Conservation (phyloP, 2,329 filamentous ascomycete species). For the Exophiala lecanii-corni region DNA sequence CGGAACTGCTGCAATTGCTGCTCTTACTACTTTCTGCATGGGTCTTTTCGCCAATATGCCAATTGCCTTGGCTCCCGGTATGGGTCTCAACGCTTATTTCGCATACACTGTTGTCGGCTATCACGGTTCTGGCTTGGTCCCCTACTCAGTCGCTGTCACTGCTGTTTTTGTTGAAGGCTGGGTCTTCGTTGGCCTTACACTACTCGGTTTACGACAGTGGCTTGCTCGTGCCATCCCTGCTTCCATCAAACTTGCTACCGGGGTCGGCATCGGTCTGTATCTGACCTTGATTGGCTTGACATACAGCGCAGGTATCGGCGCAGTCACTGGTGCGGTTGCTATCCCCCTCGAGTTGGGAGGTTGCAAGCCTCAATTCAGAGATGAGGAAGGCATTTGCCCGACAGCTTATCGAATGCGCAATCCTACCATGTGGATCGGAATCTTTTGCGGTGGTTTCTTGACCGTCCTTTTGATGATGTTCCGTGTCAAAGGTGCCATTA, state of each 20-base stretch:
- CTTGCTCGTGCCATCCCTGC: slow-evolving; percentile 76
- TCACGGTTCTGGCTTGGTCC: slow-evolving; percentile 67
- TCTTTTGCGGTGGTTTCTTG: slow-evolving; percentile 78
- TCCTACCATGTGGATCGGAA: slow-evolving; percentile 80
- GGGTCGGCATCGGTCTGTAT: slow-evolving; percentile 81
- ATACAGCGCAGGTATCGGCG: slow-evolving; percentile 76
- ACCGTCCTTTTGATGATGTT: slow-evolving; percentile 80
- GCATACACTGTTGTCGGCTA: slow-evolving; percentile 74
- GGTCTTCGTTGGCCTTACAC: slow-evolving; percentile 73
- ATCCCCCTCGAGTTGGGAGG: slow-evolving; percentile 74
- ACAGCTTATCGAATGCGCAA: slow-evolving; percentile 70
- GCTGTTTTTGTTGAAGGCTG: slow-evolving; percentile 86
- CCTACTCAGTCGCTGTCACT: slow-evolving; percentile 71
- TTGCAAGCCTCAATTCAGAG: slow-evolving; percentile 52
- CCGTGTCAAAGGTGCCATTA: slow-evolving; percentile 80
- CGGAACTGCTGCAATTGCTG: slow-evolving; percentile 76
- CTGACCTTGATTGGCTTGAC: slow-evolving; percentile 62
- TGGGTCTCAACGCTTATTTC: slow-evolving; percentile 85
- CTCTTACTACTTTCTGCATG: slow-evolving; percentile 76
- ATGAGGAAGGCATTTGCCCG: slow-evolving; percentile 55
- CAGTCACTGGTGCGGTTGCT: slow-evolving; percentile 62
- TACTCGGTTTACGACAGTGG: slow-evolving; percentile 82
- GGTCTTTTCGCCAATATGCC: slow-evolving; percentile 77
- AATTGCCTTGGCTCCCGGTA: slow-evolving; percentile 67
- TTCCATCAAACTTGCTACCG: slow-evolving; percentile 81